Evolutionary conservation across 345 rosid species (phyloP).

Genomic region (Boechera stricta): DNA sequence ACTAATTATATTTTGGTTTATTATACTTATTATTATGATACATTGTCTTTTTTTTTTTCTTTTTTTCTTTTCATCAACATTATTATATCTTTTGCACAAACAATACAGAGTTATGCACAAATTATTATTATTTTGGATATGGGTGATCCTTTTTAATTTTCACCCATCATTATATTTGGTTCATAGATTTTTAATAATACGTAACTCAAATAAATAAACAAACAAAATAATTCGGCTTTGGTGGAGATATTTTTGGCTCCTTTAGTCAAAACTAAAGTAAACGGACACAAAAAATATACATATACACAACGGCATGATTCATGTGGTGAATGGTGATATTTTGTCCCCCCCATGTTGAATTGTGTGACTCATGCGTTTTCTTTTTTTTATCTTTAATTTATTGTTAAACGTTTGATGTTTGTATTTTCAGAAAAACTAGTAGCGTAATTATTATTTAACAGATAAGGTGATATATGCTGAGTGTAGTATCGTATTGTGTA

Average conservation of each 20-base stretch:
- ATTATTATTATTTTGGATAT: neutral
- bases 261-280: constrained; percentile 5
- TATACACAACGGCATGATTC: constrained; percentile 17
- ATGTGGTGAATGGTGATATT: constrained; percentile 29
- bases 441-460: neutral
- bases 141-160: neutral
- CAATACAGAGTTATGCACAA: too few species aligned
- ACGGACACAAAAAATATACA: neutral
- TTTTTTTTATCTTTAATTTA: neutral
- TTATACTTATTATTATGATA: neutral
- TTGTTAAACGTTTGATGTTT: too few species aligned
- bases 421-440: neutral
- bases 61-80: neutral
- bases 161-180: neutral
- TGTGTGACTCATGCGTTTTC: constrained; percentile 21
- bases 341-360: neutral
- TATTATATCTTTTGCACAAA: neutral
- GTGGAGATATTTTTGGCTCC: constrained; percentile 17
- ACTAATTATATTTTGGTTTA: neutral
- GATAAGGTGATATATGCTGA: neutral
- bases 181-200: too few species aligned
- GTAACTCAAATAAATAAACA: neutral
- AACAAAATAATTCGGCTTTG: constrained; percentile 13
- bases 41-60: neutral
- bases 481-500: neutral